These are phyloP conservation scores for Coemansia sp. DNA, from an alignment of 192 early-diverging fungal species.

Conservation along the genomic window DNA sequence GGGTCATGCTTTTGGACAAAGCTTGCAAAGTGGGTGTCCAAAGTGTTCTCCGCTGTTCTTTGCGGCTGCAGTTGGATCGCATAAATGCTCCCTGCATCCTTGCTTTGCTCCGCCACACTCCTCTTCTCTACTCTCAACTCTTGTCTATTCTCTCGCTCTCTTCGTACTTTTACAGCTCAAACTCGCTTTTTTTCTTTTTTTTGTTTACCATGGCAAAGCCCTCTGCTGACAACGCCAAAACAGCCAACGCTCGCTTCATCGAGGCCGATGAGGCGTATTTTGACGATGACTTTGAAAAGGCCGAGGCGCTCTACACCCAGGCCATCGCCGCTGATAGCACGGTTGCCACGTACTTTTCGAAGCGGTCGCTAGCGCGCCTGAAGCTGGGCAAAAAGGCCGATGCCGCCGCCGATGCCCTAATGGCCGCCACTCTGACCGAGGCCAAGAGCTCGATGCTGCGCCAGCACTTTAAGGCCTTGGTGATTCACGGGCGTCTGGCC, in stretches of 20 bases:
- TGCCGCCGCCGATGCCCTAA: constrained; percentile 66
- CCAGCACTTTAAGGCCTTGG: constrained; percentile 65
- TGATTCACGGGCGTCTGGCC: constrained; percentile 61
- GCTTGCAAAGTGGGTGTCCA: background rate
- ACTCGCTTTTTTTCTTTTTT: background rate
- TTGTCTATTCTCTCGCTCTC: background rate
- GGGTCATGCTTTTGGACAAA: background rate
- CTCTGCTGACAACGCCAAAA: constrained; percentile 19
- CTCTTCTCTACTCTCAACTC: background rate
- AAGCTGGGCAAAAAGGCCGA: constrained; percentile 61
- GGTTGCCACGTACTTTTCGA: constrained; percentile 63
- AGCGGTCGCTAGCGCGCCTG: constrained; percentile 62
- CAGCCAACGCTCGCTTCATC: constrained; percentile 33
- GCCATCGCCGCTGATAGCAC: constrained; percentile 64
- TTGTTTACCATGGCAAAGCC: constrained; percentile 10
- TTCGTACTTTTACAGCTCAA: background rate
- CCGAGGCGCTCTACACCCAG: constrained; percentile 66
- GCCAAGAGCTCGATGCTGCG: constrained; percentile 49
- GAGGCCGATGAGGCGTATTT: constrained; percentile 75
- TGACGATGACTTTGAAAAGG: constrained; percentile 74
- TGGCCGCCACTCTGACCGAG: constrained; percentile 58
- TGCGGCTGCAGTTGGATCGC: background rate
- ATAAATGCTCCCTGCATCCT: background rate
- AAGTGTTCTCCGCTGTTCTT: background rate
- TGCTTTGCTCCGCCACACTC: background rate